Evolutionary conservation across 371 early-diverging fungal genomes (phyloP), one percentile per base, ranked within the genome.

Genomic region (Dipsacomyces acuminosporus): DNA sequence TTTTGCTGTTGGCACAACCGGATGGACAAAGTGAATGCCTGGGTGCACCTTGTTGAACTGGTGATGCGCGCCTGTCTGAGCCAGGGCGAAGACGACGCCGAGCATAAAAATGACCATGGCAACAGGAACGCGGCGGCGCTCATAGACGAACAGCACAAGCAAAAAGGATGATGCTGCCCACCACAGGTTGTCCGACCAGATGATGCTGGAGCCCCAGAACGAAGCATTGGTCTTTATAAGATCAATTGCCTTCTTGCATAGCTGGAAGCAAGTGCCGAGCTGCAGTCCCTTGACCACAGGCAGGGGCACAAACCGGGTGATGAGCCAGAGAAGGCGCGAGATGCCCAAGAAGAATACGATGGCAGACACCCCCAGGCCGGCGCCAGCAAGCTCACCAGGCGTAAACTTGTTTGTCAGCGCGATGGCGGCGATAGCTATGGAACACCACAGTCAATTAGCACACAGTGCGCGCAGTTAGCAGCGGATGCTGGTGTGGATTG

Each of bases 221-320:
- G 55, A 41, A 7, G 71, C 50, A 43, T 69, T 56, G 41, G 55
- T 49, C 46, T 69, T 72, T 23, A 82, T 74, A 35, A 87, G 64
- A n/a, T 71, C 78, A 9, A 82, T 77, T 5, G 89, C 92, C 60
- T 87, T 88, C 55, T 78, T 80, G 43, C 84, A 80, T 23, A 94
- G 77, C 14, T 81, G 78, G 36, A 90, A 65, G 26, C 89, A 89
- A 4, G 94, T 85, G 25, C 92, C 94, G 44, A 94, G 73, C 73
- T 94, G 94, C 56, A 94, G 83, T 55, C 93, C 94, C 57, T 87
- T 87, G 54, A 93, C 79, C 8, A 94, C 77, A 1, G 89, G 66
- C 15, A 83, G 72, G 8, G 94, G 92, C 14, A 89, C 87, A 61
- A 80, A 82, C 36, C 76, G 75, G 36, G 82, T 78, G 20, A 90